phyloP scores from a whole-genome alignment of 192 early-diverging fungal species.

The Martensiomyces pterosporus region DNA sequence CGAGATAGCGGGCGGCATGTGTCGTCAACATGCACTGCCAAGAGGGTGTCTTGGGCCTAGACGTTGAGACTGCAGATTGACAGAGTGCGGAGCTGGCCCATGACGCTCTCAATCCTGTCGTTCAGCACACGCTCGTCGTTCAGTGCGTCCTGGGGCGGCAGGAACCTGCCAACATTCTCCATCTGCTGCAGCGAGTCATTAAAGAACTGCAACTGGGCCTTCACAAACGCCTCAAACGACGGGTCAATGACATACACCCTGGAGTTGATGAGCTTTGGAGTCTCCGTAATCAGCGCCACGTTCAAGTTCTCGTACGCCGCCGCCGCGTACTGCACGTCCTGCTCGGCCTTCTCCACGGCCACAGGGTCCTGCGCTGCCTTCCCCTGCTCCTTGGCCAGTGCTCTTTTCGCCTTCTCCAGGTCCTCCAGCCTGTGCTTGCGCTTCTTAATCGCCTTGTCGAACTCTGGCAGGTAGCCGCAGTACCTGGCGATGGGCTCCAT shows the following conservation, averaged over 20 bases:
- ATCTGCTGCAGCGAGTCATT: slow-evolving; percentile 75
- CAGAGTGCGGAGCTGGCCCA: slow-evolving; percentile 86
- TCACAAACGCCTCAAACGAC: slow-evolving; percentile 93
- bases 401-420: slow-evolving; percentile 72
- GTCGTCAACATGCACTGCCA: no score
- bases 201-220: slow-evolving; percentile 89
- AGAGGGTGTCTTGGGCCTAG: slow-evolving; percentile 5
- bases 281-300: slow-evolving; percentile 71
- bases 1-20: no score
- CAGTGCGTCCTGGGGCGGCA: slow-evolving; percentile 58
- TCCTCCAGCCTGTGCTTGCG: slow-evolving; percentile 86
- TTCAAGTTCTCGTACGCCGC: slow-evolving; percentile 83
- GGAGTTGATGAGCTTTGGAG: slow-evolving; percentile 86
- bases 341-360: slow-evolving; percentile 67
- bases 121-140: slow-evolving; percentile 56
- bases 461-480: slow-evolving; percentile 83
- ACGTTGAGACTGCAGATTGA: slow-evolving; percentile 78
- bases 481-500: slow-evolving; percentile 86
- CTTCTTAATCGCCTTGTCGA: slow-evolving; percentile 88
- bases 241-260: slow-evolving; percentile 90
- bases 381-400: slow-evolving; percentile 77
- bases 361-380: slow-evolving; percentile 71
- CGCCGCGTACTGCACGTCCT: slow-evolving; percentile 68
- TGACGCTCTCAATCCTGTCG: slow-evolving; percentile 70
- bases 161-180: slow-evolving; percentile 57